Evolutionary conservation across 2,329 filamentous ascomycete genomes (phyloP).

Genomic region (Fusarium transvaalense): DNA sequence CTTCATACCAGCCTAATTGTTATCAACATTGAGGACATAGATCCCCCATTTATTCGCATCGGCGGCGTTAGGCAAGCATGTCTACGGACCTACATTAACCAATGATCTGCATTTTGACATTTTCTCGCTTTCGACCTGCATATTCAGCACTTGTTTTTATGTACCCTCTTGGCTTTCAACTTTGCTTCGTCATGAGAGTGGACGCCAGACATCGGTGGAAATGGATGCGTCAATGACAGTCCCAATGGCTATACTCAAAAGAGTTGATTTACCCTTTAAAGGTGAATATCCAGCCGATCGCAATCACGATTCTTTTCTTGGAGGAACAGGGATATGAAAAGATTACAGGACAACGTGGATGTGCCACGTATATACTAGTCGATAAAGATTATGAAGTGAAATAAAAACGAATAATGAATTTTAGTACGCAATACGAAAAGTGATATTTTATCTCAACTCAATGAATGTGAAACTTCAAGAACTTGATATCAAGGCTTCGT

Average conservation of each 20-base stretch:
- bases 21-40: constrained; percentile 14
- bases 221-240: not conserved
- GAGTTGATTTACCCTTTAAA: not conserved
- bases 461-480: not conserved
- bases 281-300: constrained; percentile 9
- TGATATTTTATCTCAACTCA: not conserved
- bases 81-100: constrained; percentile 13
- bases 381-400: constrained; percentile 13
- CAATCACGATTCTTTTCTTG: constrained; percentile 10
- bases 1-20: constrained; percentile 17
- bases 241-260: not conserved
- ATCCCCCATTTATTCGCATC: constrained; percentile 32
- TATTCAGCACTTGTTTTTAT: constrained; percentile 3
- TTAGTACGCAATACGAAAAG: not conserved
- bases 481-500: not conserved
- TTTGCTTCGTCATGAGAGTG: constrained; percentile 12
- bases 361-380: constrained; percentile 18
- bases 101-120: constrained; percentile 20
- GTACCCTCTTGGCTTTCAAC: constrained; percentile 15
- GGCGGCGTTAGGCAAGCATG: constrained; percentile 37
- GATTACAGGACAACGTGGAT: constrained; percentile 3
- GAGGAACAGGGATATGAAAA: constrained; percentile 13
- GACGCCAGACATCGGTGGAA: not conserved
- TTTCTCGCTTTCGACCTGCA: constrained; percentile 12
- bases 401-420: constrained; percentile 16